A percentile compares a stretch with the other conserved stretches of the same genome.
These are phyloP conservation scores for Fusarium nanum DNA, from an alignment of 2,329 filamentous ascomycete species.

Conservation along the genomic window DNA sequence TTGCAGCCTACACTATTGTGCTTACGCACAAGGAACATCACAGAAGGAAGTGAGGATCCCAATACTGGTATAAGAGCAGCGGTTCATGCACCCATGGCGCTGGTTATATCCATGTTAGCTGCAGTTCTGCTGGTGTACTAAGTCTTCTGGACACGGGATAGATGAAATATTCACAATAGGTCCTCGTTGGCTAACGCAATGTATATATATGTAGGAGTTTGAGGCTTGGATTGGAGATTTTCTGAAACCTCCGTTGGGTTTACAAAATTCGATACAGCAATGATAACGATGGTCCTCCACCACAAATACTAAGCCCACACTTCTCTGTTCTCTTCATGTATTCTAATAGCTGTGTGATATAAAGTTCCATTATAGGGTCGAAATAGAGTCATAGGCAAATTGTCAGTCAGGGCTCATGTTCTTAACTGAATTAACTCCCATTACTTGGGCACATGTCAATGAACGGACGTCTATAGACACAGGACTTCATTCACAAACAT, in stretches of 20 bases:
- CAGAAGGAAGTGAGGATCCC: conserved; percentile 14
- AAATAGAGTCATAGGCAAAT: neutral
- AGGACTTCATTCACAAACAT: neutral
- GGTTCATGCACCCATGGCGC: neutral
- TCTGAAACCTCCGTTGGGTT: neutral
- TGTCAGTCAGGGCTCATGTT: neutral
- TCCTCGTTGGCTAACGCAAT: neutral
- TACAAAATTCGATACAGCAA: neutral
- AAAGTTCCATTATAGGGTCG: neutral
- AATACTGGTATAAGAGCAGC: conserved; percentile 8
- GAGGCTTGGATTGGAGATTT: neutral
- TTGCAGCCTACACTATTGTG: conserved; percentile 20
- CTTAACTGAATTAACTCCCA: neutral
- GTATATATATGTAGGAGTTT: neutral
- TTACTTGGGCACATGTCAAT: neutral
- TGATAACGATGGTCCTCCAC: neutral
- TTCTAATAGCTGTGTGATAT: neutral
- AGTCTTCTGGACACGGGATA: neutral
- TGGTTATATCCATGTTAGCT: conserved; percentile 2
- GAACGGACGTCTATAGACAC: neutral
- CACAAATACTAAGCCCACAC: neutral
- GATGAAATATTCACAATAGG: neutral
- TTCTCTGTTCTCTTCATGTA: neutral
- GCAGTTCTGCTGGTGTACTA: conserved; percentile 1
- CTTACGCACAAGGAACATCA: conserved; percentile 23